A percentile compares a stretch with the other conserved stretches of the same genome.
Conservation (phyloP, 129 eudicot genomes). For the Centrapalus pauciflorus region DNA sequence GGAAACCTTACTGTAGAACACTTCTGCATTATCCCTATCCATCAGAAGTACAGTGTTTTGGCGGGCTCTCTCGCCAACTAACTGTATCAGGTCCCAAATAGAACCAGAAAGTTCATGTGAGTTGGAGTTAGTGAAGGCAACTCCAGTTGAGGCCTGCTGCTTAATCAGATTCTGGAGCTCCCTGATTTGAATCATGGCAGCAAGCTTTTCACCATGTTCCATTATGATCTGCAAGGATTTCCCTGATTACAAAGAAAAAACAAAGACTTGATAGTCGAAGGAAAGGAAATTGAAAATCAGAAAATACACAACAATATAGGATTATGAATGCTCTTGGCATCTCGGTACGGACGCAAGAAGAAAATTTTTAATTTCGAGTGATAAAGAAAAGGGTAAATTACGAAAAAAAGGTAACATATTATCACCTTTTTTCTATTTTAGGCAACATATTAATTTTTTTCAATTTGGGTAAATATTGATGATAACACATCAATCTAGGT, state of each 20-base stretch:
- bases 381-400: too few relatives aligned
- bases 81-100: conserved; percentile 88
- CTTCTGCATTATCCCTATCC: conserved; percentile 98
- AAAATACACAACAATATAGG: conserved; percentile 4
- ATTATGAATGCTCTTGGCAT: not conserved
- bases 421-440: too few relatives aligned
- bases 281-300: not conserved
- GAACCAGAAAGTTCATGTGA: conserved; percentile 66
- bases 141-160: conserved; percentile 44
- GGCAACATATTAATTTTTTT: too few relatives aligned
- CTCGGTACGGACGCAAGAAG: not conserved
- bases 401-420: too few relatives aligned
- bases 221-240: conserved; percentile 73
- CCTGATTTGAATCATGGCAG: conserved; percentile 78
- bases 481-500: too few relatives aligned
- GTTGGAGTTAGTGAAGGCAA: conserved; percentile 37
- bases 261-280: not conserved
- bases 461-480: too few relatives aligned
- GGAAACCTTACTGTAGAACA: conserved; percentile 88
- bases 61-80: conserved; percentile 88
- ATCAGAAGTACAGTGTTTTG: conserved; percentile 80
- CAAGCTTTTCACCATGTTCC: conserved; percentile 97
- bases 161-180: conserved; percentile 71
- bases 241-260: conserved; percentile 38
- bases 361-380: too few relatives aligned